Evolutionary conservation across 345 rosid species (phyloP).

Genomic region (Sonneratia caseolaris): DNA sequence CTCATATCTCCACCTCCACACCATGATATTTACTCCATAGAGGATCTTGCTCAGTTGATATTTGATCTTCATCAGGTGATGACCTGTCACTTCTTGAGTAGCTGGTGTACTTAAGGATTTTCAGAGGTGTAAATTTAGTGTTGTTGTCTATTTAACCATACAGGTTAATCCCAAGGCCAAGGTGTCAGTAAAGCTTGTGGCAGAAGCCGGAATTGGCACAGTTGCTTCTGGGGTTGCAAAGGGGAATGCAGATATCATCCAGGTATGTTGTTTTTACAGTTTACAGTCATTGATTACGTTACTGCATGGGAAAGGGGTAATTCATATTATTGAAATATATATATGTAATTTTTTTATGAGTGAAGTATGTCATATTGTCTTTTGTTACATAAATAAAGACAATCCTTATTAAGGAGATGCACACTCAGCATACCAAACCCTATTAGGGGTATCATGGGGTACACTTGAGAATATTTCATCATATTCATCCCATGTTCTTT

Average conservation of each 20-base stretch:
- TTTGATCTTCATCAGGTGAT: constrained; percentile 96
- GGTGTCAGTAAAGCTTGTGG: constrained; percentile 96
- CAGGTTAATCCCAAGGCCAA: constrained; percentile 95
- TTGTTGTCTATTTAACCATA: constrained; percentile 13
- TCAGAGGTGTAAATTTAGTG: constrained; percentile 2
- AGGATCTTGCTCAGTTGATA: constrained; percentile 97
- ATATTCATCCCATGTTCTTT: background rate
- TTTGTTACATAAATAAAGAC: background rate
- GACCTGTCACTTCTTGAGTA: constrained; percentile 14
- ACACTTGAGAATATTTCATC: background rate
- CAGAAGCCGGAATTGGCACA: constrained; percentile 98
- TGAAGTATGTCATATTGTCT: background rate
- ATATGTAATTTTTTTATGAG: background rate
- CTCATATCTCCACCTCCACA: constrained; percentile 99
- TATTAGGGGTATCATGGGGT: background rate
- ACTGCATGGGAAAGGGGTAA: no score
- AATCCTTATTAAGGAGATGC: background rate
- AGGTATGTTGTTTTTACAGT: constrained; percentile 34
- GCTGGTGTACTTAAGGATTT: background rate
- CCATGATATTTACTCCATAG: constrained; percentile 94
- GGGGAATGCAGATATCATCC: constrained; percentile 96
- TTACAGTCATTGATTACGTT: no score
- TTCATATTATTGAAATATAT: no score
- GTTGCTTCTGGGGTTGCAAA: constrained; percentile 99
- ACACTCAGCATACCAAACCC: background rate